phyloP scores from a whole-genome alignment of 1,284 basidiomycete genomes.

The Coniferiporia weirii region DNA sequence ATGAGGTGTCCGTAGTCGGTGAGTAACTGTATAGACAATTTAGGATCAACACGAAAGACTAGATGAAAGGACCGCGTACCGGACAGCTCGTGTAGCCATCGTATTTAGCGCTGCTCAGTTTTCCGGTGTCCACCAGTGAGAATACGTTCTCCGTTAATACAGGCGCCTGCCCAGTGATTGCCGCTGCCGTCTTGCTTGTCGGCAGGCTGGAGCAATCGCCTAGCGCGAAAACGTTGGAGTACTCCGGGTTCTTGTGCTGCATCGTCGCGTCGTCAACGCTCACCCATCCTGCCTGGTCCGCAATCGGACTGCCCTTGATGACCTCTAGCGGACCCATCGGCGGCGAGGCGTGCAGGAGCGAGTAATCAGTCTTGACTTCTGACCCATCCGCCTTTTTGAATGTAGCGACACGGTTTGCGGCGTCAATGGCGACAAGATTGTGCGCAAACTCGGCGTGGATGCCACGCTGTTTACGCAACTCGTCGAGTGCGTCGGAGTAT shows the following conservation, averaged over 20 bases:
- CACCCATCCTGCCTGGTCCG: conserved; percentile 84
- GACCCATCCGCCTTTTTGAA: conserved; percentile 76
- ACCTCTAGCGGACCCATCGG: conserved; percentile 87
- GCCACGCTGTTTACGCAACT: conserved; percentile 73
- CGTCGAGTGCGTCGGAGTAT: conserved; percentile 84
- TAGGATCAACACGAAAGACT: conserved; percentile 20
- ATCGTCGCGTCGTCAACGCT: conserved; percentile 79
- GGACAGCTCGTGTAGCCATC: conserved; percentile 85
- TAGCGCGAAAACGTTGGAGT: conserved; percentile 80
- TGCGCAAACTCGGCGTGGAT: conserved; percentile 79
- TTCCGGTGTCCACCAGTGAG: conserved; percentile 67
- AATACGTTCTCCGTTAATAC: conserved; percentile 88
- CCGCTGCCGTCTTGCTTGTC: conserved; percentile 95
- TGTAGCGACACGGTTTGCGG: conserved; percentile 67
- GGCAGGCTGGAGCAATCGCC: conserved; percentile 91
- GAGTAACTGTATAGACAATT: conserved; percentile 48
- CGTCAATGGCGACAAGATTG: conserved; percentile 73
- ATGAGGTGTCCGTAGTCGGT: conserved; percentile 85
- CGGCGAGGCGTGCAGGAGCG: conserved; percentile 83
- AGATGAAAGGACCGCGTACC: conserved; percentile 37
- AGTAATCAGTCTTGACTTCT: conserved; percentile 70
- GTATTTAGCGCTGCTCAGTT: conserved; percentile 62
- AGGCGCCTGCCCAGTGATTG: conserved; percentile 89
- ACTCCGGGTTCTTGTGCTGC: conserved; percentile 77
- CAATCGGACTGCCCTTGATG: conserved; percentile 75